A percentile compares a stretch with the other conserved stretches of the same genome.
These are phyloP conservation scores for Schoenoplectus triqueter DNA, from an alignment of 202 grass and related monocot genomes.

Conservation along the genomic window DNA sequence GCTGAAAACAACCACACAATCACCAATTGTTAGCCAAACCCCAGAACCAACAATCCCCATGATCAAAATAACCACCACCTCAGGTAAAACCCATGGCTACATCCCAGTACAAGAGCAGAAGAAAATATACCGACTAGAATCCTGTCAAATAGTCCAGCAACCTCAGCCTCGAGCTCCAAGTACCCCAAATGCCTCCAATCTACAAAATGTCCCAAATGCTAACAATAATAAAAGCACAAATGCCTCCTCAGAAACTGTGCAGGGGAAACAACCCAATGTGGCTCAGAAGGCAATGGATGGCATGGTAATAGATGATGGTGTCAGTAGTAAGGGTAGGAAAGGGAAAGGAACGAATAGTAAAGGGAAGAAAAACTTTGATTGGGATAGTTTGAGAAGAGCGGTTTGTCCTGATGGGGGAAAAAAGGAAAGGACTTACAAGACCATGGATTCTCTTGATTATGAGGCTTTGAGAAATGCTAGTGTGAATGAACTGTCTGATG, in stretches of 20 bases:
- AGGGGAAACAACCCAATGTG: conserved; percentile 29
- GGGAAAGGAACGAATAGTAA: conserved; percentile 39
- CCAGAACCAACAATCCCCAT: conserved; percentile 32
- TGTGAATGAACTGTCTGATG: conserved; percentile 58
- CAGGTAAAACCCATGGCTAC: conserved; percentile 38
- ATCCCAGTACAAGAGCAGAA: conserved; percentile 38
- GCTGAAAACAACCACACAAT: conserved; percentile 17
- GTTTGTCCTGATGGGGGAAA: conserved; percentile 39
- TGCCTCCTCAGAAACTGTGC: conserved; percentile 44
- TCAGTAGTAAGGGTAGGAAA: conserved; percentile 37
- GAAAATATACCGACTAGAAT: conserved; percentile 40
- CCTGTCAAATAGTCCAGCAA: conserved; percentile 33
- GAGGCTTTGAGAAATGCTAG: conserved; percentile 66
- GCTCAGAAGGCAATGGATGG: conserved; percentile 42
- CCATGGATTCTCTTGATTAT: conserved; percentile 72
- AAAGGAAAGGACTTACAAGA: conserved; percentile 51
- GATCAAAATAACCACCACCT: conserved; percentile 34
- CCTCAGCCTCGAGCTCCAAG: conserved; percentile 28
- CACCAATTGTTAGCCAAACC: background rate
- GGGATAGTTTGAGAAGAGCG: conserved; percentile 81
- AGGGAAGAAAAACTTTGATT: conserved; percentile 63
- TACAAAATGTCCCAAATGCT: conserved; percentile 39
- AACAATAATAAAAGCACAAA: conserved; percentile 44
- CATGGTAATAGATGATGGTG: conserved; percentile 32
- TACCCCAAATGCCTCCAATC: conserved; percentile 9